Base-by-base conservation (phyloP, 305 asterid genomes). In the Nicotiana rustica region DNA sequence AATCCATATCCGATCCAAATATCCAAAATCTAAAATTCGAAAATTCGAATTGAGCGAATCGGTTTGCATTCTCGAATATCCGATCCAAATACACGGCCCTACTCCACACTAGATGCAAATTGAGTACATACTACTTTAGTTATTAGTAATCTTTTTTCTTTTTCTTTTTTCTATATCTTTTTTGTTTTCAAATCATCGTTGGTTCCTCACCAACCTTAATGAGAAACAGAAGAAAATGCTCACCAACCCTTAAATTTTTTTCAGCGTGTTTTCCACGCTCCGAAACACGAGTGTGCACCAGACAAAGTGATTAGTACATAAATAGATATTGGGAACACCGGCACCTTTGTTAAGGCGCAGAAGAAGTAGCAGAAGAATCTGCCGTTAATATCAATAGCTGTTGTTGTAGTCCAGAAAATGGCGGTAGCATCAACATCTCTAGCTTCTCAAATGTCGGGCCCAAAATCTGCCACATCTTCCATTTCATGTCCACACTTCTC, bases 391-490 rank as follows among this genome's bases (percentile, higher is more conserved):
- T 64, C 68, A 62, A 6, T 25, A 9, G 68, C 25, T 14, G 44
- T 29, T 25, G 44, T 12, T 12, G 17, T 15, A 67, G 25, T 35
- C 31, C 14, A n/a, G 3, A 67, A 67, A 80, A 92, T 91, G 97
- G 98, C 97, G 49, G 91, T 94, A 10, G 93, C 93, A 25, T 90
- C 97, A 57, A 90, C 95, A 84, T 91, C 97, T 73, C 88, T 92
- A 80, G 84, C 84, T 83, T 86, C 94, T 88, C 90, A 82, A 69
- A 82, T 87, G 80, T 80, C 91, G 87, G 69, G 86, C 75, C 91
- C 88, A 1, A 77, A 84, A 80, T 88, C 86, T 1, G 77, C 84
- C 82, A 73, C 79, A 7, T 73, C 79, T 47, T 73, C 64, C 60
- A 18, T 41, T 19, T 71, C 78, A 44, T 71, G 60, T 18, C 84